These are phyloP conservation scores for Penicillium janthinellum DNA, from an alignment of 2,329 filamentous ascomycete genomes.

Conservation along the genomic window DNA sequence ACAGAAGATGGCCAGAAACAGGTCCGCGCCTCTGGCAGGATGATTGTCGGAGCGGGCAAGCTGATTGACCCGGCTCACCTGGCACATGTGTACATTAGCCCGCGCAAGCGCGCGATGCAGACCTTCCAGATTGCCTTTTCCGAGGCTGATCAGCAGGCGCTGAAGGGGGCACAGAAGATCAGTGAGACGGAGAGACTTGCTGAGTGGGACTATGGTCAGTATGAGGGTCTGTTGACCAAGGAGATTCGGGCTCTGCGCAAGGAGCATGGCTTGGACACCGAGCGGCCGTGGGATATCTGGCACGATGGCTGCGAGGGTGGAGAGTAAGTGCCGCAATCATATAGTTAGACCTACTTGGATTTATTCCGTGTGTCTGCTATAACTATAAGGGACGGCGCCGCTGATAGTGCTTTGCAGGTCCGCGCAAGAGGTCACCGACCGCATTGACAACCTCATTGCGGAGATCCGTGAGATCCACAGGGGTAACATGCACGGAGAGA, in stretches of 20 bases:
- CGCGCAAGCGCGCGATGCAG: conserved; percentile 50
- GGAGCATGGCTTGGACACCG: conserved; percentile 51
- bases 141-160: conserved; percentile 25
- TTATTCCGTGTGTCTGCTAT: not conserved
- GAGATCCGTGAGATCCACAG: conserved; percentile 46
- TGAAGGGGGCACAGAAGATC: conserved; percentile 38
- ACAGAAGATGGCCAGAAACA: conserved; percentile 47
- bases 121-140: conserved; percentile 53
- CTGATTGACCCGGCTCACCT: conserved; percentile 55
- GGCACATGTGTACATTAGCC: conserved; percentile 53
- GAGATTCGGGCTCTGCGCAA: conserved; percentile 54
- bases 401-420: conserved; percentile 26
- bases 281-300: conserved; percentile 61
- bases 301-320: conserved; percentile 60
- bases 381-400: not conserved
- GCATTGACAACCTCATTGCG: conserved; percentile 47
- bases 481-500: conserved; percentile 44
- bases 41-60: conserved; percentile 53
- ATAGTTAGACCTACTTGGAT: too few species aligned
- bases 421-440: conserved; percentile 41
- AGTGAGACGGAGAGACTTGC: conserved; percentile 55
- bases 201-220: conserved; percentile 66
- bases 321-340: conserved; percentile 44
- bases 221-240: conserved; percentile 59
- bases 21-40: conserved; percentile 47